A percentile compares a stretch with the other conserved stretches of the same genome.
Conservation (phyloP, 352 stramenopile genomes). For the Phytopythium kandeliae region DNA sequence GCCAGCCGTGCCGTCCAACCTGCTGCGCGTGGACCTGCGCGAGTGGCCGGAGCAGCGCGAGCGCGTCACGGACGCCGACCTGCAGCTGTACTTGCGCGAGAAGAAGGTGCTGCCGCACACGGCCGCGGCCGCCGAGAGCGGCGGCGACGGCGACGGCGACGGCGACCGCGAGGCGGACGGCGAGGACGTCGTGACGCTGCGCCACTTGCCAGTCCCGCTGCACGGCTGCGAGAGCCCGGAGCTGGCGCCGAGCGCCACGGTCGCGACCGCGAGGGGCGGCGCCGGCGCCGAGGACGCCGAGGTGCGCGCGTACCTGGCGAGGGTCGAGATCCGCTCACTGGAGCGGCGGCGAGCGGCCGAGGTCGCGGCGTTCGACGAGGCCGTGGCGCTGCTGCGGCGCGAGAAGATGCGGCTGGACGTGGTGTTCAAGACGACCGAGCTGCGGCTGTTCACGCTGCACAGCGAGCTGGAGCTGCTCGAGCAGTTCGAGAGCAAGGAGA, state of each 20-base stretch:
- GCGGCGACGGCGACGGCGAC: no score
- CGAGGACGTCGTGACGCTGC: not conserved
- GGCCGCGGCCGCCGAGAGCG: not conserved
- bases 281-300: conserved; percentile 41
- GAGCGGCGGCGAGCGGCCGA: conserved; percentile 58
- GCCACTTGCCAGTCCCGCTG: not conserved
- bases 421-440: conserved; percentile 86
- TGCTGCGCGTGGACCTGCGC: conserved; percentile 45
- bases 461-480: conserved; percentile 87
- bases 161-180: not conserved
- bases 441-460: conserved; percentile 82
- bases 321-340: conserved; percentile 65
- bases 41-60: conserved; percentile 90
- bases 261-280: conserved; percentile 1
- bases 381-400: conserved; percentile 82
- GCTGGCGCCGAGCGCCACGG: not conserved
- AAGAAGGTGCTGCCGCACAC: conserved; percentile 41
- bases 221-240: no score
- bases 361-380: conserved; percentile 79
- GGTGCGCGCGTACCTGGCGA: conserved; percentile 46
- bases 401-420: conserved; percentile 85
- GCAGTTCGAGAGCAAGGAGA: conserved; percentile 90
- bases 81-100: conserved; percentile 62
- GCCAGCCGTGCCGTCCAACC: not conserved
- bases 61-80: conserved; percentile 70